Percentiles rank a stretch among this genome's conserved stretches.
Evolutionary conservation across 2,329 filamentous ascomycete species (phyloP).

Genomic region (Apiospora koreana): DNA sequence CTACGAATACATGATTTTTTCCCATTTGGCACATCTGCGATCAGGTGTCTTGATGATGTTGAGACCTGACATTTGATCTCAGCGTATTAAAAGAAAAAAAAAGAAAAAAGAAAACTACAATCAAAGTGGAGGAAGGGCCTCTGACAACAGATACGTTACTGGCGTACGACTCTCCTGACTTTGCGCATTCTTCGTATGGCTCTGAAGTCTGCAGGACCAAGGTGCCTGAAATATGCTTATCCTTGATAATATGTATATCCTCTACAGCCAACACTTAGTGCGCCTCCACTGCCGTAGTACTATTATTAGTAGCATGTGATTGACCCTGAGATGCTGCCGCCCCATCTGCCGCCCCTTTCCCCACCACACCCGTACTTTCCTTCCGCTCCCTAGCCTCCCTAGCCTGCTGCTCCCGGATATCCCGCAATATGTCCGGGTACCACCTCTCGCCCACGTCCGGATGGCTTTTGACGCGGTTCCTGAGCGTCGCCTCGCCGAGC

Average conservation of each 20-base stretch:
- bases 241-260: not conserved
- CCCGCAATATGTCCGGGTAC: conserved; percentile 65
- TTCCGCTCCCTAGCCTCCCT: conserved; percentile 33
- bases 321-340: not conserved
- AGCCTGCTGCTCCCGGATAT: conserved; percentile 61
- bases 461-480: conserved; percentile 85
- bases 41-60: not conserved
- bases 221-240: not conserved
- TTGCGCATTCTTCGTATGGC: not conserved
- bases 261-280: not conserved
- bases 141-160: not conserved
- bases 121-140: not conserved
- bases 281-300: conserved; percentile 6
- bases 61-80: not conserved
- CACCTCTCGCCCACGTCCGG: conserved; percentile 83
- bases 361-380: conserved; percentile 14
- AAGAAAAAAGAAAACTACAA: too few relatives aligned
- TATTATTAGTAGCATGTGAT: conserved; percentile 3
- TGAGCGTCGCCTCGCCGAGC: conserved; percentile 79
- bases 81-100: too few relatives aligned
- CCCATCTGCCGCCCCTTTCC: not conserved
- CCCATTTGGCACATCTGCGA: not conserved
- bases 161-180: not conserved
- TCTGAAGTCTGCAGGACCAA: not conserved
- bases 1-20: conserved; percentile 12